Base-by-base conservation (phyloP, 371 early-diverging fungal genomes). In the Catenaria anguillulae region DNA sequence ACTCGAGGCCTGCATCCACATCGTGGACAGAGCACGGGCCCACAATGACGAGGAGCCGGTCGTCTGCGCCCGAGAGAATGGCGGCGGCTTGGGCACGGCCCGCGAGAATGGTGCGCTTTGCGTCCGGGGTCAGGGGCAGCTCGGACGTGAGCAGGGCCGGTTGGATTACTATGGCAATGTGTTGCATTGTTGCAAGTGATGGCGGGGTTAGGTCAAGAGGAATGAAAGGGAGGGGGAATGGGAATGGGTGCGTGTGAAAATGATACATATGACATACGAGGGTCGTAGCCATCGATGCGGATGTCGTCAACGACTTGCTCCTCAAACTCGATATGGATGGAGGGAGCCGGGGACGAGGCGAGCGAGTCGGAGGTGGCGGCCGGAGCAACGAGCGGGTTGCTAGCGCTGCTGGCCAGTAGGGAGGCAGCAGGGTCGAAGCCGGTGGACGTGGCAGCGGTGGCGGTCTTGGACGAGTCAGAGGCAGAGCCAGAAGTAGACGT, bases 21-120 rank as follows among this genome's bases (percentile, higher is more conserved):
- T 93, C 89, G 72, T 93, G 94, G 66, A 93, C 92, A 29, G 92
- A 92, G 77, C 95, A 94, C 50, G 88, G 88, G 15, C 88, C 88
- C 50, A 88, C 86, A 33, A 88, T 73, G 36, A 88, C 87, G 46
- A 88, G 70, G 29, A 88, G 79, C 55, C 90, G 79, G 67, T 92
- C 92, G 71, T 88, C 88, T 36, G 68, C 59, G 33, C 89, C 87
- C 31, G 80, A 59, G 33, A 77, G 63, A 35, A 76, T 64, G 24
- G n/a, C 24, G 54, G 68, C 68, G 24, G 70, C 72, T 31, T 64
- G 68, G 8, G 50, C 45, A 36, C 83, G 71, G 13, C 71, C 78
- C 35, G 63, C 77, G 46, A 84, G 76, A 40, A 92, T 85, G 67
- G 84, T 84, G 0, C 23, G 33, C 35, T 62, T 56, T 33, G 73